Percentiles rank a stretch among this genome's conserved stretches.
Conservation (phyloP, 2,329 filamentous ascomycete species). For the Onygena corvina region DNA sequence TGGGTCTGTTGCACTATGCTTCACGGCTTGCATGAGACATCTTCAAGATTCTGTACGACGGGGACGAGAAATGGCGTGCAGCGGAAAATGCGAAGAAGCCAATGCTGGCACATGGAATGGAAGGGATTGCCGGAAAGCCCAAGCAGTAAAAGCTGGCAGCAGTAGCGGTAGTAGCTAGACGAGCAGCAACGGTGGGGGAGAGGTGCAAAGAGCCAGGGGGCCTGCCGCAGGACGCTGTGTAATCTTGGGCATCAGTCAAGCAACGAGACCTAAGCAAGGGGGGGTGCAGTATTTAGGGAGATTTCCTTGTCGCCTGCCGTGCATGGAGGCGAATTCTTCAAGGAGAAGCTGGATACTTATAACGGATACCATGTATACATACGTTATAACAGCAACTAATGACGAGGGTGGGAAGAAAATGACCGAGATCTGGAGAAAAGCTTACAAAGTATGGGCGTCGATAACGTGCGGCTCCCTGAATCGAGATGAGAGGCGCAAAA, state of each 20-base stretch:
- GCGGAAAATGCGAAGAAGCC: constrained; percentile 1
- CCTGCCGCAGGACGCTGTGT: constrained; percentile 6
- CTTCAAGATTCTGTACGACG: constrained; percentile 1
- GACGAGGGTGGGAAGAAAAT: background rate
- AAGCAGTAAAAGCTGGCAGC: background rate
- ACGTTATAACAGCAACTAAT: background rate
- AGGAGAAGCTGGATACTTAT: background rate
- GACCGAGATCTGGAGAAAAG: background rate
- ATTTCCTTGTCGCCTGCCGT: constrained; percentile 1
- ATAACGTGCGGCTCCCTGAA: background rate
- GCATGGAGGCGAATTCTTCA: background rate
- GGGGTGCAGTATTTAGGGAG: background rate
- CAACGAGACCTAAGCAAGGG: constrained; percentile 4
- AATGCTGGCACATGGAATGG: constrained; percentile 3
- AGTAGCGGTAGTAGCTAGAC: background rate
- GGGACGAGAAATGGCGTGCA: constrained; percentile 4
- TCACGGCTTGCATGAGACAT: constrained; percentile 6
- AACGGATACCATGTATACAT: background rate
- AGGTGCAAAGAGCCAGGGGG: background rate
- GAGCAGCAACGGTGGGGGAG: background rate
- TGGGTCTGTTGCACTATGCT: constrained; percentile 2
- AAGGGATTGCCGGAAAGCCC: constrained; percentile 1
- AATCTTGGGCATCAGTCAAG: constrained; percentile 9
- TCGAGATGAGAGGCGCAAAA: background rate
- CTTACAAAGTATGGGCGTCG: background rate